Evolutionary conservation across 2,329 filamentous ascomycete species (phyloP).

Genomic region (Pseudogymnoascus verrucosus): DNA sequence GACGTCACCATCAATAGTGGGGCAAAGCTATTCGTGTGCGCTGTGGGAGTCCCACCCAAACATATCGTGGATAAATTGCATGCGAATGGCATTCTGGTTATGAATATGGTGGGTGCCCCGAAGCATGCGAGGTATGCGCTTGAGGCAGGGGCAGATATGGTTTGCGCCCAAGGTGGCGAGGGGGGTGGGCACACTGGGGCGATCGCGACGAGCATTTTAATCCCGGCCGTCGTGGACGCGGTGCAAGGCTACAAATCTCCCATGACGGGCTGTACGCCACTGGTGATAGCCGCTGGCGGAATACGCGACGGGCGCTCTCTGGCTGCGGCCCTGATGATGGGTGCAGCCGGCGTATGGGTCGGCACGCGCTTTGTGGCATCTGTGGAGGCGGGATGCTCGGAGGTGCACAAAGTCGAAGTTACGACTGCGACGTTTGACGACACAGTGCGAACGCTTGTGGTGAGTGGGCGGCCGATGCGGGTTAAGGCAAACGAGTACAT

Average conservation of each 20-base stretch:
- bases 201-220: constrained; percentile 74
- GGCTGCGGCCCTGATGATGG: constrained; percentile 77
- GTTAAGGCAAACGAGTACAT: constrained; percentile 80
- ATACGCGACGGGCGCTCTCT: constrained; percentile 78
- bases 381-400: constrained; percentile 72
- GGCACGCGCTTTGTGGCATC: constrained; percentile 86
- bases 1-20: constrained; percentile 77
- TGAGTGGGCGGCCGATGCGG: constrained; percentile 73
- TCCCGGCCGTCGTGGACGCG: constrained; percentile 81
- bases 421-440: constrained; percentile 69
- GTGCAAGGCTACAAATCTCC: constrained; percentile 62
- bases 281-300: constrained; percentile 88
- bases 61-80: constrained; percentile 70
- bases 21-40: constrained; percentile 77
- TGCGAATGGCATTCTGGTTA: constrained; percentile 69
- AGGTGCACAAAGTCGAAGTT: constrained; percentile 76
- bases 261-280: constrained; percentile 59
- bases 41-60: constrained; percentile 77
- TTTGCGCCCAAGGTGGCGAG: constrained; percentile 89
- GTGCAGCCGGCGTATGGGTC: constrained; percentile 85
- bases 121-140: constrained; percentile 86
- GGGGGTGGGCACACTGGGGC: constrained; percentile 90
- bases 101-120: constrained; percentile 97
- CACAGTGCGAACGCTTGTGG: constrained; percentile 72
- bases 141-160: constrained; percentile 76